These are phyloP conservation scores for Dryadomyces quercus-mongolicae DNA, from an alignment of 2,329 filamentous ascomycete species.

Conservation along the genomic window DNA sequence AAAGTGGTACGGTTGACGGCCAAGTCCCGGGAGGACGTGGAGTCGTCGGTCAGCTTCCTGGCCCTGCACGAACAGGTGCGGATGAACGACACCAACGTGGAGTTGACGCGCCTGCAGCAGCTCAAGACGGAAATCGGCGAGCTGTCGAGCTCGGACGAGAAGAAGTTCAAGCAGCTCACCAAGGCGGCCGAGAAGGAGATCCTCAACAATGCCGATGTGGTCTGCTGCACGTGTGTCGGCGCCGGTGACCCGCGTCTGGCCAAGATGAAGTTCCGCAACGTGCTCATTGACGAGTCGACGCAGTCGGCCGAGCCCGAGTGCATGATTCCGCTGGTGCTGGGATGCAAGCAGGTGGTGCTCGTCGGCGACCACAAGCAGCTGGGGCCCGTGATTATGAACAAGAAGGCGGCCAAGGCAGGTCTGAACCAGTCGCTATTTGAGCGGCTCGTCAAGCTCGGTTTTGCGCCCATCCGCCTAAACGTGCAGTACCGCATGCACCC, in stretches of 20 bases:
- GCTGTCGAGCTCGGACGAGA: slow-evolving; percentile 89
- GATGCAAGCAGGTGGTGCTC: slow-evolving; percentile 97
- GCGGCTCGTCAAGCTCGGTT: slow-evolving; percentile 82
- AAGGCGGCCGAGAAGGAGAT: slow-evolving; percentile 92
- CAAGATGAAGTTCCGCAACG: slow-evolving; percentile 97
- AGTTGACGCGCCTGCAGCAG: slow-evolving; percentile 83
- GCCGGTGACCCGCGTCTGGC: slow-evolving; percentile 89
- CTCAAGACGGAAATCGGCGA: slow-evolving; percentile 88
- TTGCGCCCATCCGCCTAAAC: slow-evolving; percentile 83
- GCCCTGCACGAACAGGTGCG: slow-evolving; percentile 94
- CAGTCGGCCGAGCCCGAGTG: slow-evolving; percentile 97
- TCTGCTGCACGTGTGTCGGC: slow-evolving; percentile 97
- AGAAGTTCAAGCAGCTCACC: slow-evolving; percentile 94
- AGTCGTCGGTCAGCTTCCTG: slow-evolving; percentile 93
- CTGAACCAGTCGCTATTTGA: slow-evolving; percentile 98
- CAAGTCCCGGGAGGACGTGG: slow-evolving; percentile 96
- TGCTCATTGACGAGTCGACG: slow-evolving; percentile 95
- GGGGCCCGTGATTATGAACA: slow-evolving; percentile 99
- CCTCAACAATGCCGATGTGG: slow-evolving; percentile 87
- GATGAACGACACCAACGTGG: slow-evolving; percentile 92
- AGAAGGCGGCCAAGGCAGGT: slow-evolving; percentile 96
- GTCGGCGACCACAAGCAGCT: slow-evolving; percentile 98
- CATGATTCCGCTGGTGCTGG: slow-evolving; percentile 94
- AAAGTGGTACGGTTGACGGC: slow-evolving; percentile 98
- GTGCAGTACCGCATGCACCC: slow-evolving; percentile 99